Conservation (phyloP, 768 basidiomycete species). For the Tricholoma sp. region DNA sequence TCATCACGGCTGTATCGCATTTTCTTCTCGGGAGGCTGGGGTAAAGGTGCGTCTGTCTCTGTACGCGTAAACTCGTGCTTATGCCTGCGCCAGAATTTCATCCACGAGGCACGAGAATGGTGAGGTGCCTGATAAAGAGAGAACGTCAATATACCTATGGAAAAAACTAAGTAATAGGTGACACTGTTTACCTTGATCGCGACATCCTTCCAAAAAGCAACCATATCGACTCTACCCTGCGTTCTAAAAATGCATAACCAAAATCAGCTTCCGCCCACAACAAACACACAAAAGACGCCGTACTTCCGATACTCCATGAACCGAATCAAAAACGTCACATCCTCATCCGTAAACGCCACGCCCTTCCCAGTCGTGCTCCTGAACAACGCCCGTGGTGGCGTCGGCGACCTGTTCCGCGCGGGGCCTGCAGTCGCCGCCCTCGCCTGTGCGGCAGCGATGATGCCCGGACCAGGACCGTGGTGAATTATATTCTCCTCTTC, state of each 20-base stretch:
- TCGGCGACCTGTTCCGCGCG: constrained; percentile 66
- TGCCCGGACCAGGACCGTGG: constrained; percentile 37
- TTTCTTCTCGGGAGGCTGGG: constrained; percentile 80
- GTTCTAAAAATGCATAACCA: constrained; percentile 28
- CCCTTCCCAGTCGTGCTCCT: constrained; percentile 88
- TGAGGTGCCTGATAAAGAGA: constrained; percentile 61
- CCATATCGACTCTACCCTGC: constrained; percentile 66
- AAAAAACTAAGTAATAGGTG: constrained; percentile 3
- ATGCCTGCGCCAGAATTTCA: constrained; percentile 89
- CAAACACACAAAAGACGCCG: constrained; percentile 15
- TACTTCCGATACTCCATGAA: constrained; percentile 78
- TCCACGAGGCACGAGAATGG: constrained; percentile 90
- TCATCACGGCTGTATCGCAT: constrained; percentile 78
- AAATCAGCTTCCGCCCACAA: neutral
- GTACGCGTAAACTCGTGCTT: constrained; percentile 74
- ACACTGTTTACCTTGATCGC: constrained; percentile 50
- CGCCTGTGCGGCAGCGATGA: constrained; percentile 17
- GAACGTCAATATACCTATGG: constrained; percentile 1
- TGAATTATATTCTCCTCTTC: constrained; percentile 29
- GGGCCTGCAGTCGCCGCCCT: constrained; percentile 12
- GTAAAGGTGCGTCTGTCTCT: constrained; percentile 66
- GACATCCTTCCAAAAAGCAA: constrained; percentile 75
- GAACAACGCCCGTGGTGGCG: constrained; percentile 73
- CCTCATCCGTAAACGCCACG: constrained; percentile 83
- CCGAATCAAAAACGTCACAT: constrained; percentile 69